Evolutionary conservation across 2,329 filamentous ascomycete genomes (phyloP).

Genomic region (Fusarium sp.): DNA sequence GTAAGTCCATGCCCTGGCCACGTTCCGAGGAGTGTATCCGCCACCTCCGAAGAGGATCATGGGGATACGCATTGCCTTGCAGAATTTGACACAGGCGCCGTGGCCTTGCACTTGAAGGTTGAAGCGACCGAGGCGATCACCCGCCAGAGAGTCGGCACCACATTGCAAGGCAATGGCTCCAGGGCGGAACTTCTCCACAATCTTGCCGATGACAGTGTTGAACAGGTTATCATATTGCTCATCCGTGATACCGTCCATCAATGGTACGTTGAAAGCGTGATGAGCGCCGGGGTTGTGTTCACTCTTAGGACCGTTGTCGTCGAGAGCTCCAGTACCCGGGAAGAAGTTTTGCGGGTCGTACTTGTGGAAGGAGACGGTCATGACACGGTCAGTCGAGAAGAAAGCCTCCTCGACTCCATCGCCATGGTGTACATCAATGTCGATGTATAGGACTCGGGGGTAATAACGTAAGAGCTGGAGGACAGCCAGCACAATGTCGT

Average conservation of each 20-base stretch:
- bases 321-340: constrained; percentile 87
- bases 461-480: constrained; percentile 85
- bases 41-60: constrained; percentile 93
- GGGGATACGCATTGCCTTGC: constrained; percentile 83
- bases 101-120: constrained; percentile 97
- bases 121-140: constrained; percentile 93
- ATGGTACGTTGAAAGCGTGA: constrained; percentile 89
- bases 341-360: constrained; percentile 89
- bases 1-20: constrained; percentile 95
- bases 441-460: constrained; percentile 90
- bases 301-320: constrained; percentile 85
- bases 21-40: constrained; percentile 95
- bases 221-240: constrained; percentile 90
- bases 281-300: constrained; percentile 89
- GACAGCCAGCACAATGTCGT: constrained; percentile 96
- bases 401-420: constrained; percentile 94
- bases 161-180: constrained; percentile 94
- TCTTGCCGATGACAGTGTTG: constrained; percentile 79
- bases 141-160: constrained; percentile 92
- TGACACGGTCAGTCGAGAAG: constrained; percentile 87
- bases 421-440: constrained; percentile 92
- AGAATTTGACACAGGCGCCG: constrained; percentile 88
- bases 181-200: constrained; percentile 86
- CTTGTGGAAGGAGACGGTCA: constrained; percentile 97
- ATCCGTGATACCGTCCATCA: constrained; percentile 92